phyloP scores from a whole-genome alignment of 148 eudicot genomes.

The Camellia sinensis region DNA sequence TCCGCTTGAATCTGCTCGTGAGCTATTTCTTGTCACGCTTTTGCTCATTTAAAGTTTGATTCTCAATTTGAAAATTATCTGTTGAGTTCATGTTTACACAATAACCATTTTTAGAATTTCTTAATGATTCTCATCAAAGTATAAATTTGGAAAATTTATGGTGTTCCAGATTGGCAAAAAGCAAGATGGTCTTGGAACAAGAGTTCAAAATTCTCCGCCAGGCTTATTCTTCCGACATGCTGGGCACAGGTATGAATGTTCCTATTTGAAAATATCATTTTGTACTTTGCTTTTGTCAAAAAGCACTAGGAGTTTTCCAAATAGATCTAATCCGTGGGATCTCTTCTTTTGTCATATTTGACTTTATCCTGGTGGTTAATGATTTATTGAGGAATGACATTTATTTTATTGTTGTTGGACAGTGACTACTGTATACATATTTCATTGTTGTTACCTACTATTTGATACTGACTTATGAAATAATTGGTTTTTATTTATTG shows the following conservation, averaged over 20 bases:
- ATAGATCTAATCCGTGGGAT: background rate
- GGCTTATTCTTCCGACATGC: constrained; percentile 90
- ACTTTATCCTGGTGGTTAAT: background rate
- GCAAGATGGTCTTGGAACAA: constrained; percentile 33
- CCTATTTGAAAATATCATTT: background rate
- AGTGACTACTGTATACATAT: background rate
- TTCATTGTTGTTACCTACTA: background rate
- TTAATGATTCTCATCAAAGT: background rate
- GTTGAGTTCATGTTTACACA: background rate
- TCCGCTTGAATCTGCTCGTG: background rate
- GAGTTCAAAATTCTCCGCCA: constrained; percentile 38
- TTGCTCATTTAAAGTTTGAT: background rate
- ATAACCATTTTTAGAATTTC: background rate
- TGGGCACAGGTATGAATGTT: constrained; percentile 74
- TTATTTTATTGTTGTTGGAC: background rate
- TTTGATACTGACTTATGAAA: background rate
- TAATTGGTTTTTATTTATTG: background rate
- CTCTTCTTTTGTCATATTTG: background rate
- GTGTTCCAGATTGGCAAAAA: constrained; percentile 51
- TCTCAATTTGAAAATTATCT: background rate
- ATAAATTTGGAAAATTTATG: background rate
- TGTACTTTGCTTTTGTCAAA: background rate
- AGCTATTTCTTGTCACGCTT: background rate
- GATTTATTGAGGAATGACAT: background rate
- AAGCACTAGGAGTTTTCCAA: background rate